phyloP scores from a whole-genome alignment of 2,329 filamentous ascomycete genomes.

The Penicillium rolfsii region DNA sequence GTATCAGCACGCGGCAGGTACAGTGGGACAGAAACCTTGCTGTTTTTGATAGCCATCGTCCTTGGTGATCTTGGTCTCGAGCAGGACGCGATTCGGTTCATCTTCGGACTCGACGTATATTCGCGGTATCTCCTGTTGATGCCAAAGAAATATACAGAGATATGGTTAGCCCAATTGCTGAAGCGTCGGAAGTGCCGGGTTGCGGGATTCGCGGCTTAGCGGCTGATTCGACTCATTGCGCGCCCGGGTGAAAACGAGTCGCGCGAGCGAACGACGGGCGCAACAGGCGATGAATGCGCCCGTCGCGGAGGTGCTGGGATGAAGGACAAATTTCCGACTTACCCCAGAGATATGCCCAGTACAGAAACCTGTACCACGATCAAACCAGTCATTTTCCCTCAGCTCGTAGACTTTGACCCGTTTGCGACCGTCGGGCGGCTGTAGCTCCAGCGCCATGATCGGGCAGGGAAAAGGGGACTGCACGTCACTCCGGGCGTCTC shows the following conservation, averaged over 20 bases:
- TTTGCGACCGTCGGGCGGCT: constrained; percentile 55
- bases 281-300: constrained; percentile 1
- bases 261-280: constrained; percentile 18
- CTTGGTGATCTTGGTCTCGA: constrained; percentile 88
- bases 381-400: constrained; percentile 98
- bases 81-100: constrained; percentile 75
- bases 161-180: constrained; percentile 3
- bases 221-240: constrained; percentile 14
- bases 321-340: constrained; percentile 44
- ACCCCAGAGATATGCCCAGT: constrained; percentile 75
- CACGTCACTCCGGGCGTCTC: constrained; percentile 46
- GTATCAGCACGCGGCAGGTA: constrained; percentile 18
- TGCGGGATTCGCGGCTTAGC: constrained; percentile 7
- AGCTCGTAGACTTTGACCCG: constrained; percentile 99
- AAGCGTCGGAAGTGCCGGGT: background rate
- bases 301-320: background rate
- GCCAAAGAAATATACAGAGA: constrained; percentile 22
- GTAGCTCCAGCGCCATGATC: constrained; percentile 54
- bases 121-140: constrained; percentile 71
- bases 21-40: constrained; percentile 67
- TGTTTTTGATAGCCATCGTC: constrained; percentile 98
- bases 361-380: constrained; percentile 95
- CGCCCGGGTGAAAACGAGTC: constrained; percentile 16
- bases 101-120: constrained; percentile 95
- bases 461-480: constrained; percentile 37